Evolutionary conservation across 768 basidiomycete species (phyloP).

Genomic region (Kwoniella botswanensis): DNA sequence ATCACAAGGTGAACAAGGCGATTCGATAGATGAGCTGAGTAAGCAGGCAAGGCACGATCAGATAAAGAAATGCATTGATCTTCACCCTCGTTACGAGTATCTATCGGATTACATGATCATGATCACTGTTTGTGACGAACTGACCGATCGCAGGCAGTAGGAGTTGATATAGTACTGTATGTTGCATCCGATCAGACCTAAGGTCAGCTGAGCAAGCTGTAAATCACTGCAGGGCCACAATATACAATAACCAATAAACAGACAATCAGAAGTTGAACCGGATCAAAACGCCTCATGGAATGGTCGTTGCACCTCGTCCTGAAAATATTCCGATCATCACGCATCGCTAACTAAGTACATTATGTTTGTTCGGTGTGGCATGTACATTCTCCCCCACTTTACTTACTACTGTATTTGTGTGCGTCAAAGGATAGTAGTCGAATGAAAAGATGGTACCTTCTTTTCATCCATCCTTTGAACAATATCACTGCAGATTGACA

Average conservation of each 20-base stretch:
- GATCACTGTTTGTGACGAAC: background rate
- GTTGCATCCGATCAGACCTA: background rate
- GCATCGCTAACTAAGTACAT: background rate
- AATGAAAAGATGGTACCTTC: constrained; percentile 6
- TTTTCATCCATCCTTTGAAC: constrained; percentile 7
- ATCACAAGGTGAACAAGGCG: background rate
- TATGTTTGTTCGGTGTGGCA: background rate
- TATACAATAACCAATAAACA: background rate
- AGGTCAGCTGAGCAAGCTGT: background rate
- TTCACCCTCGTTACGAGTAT: background rate
- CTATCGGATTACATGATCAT: background rate
- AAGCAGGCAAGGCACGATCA: background rate
- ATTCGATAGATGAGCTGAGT: background rate
- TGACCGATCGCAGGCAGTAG: no score
- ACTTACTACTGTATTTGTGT: background rate
- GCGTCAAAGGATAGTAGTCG: background rate
- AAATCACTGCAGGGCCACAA: background rate
- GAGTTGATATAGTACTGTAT: no score
- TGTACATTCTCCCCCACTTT: background rate
- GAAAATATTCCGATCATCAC: constrained; percentile 12
- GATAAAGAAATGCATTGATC: background rate
- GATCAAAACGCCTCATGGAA: background rate
- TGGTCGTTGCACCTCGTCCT: background rate
- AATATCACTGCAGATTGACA: background rate
- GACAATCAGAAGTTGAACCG: background rate